Evolutionary conservation across 2,329 filamentous ascomycete genomes (phyloP), one percentile per base, ranked within the genome.

Genomic region (Sporothrix euskadiensis): DNA sequence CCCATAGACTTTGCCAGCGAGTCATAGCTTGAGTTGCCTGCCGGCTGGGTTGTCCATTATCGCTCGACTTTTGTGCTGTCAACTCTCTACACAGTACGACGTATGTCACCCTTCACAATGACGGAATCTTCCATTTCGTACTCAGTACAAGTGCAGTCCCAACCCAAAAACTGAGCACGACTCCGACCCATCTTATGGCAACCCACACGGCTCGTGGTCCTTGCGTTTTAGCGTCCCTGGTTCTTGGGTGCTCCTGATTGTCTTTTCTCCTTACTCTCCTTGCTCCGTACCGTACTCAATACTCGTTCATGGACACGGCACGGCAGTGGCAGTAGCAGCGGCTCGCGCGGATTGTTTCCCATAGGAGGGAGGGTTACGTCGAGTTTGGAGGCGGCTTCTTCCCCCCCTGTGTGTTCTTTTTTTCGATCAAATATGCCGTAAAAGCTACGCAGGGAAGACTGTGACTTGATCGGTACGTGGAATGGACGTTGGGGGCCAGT

Each of bases 171-270:
- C 52, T 56, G 22, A 22, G 26, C 52, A 22, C 12, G 9, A 14
- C 26, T 56, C 22, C 39, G n/a, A 22, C 26, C n/a, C 14, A 63
- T 22, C 9, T 19, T 35, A 39, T 66, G 39, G n/a, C 26, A n/a
- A 19, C 47, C 65, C 66, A 69, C 66, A 69, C 66, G 66, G 66
- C 66, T 69, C 44, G 66, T 69, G 66, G 66, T 69, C 47, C 16
- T 35, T 54, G 16, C 19, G 26, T 6, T 32, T 49, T 39, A 26
- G 47, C 19, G 6, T 68, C 30, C 44, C 39, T 26, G 39, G 61
- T 49, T 66, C 30, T 22, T 66, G 41, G 30, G n/a, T 49, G 32
- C 10, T 49, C 19, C 7, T 49, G 41, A 4, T 30, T 32, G 26
- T 65, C n/a, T 65, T 61, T 32, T 61, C 57, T 61, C 57, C 32